Evolutionary conservation across 1,139 yeast genomes (phyloP).

Genomic region (Candida neerlandica): DNA sequence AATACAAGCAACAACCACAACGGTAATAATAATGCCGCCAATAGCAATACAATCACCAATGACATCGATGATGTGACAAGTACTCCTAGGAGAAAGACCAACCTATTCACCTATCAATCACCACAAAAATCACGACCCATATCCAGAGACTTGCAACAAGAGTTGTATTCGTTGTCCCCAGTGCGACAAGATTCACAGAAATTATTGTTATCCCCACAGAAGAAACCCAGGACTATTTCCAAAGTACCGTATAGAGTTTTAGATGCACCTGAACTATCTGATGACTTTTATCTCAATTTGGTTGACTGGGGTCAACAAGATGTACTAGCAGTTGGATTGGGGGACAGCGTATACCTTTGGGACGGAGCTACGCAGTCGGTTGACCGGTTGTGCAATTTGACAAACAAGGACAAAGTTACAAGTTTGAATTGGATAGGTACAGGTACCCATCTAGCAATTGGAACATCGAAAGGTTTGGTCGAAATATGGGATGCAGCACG

Average conservation of each 20-base stretch:
- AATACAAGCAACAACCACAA: slow-evolving; percentile 4
- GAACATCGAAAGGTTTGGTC: slow-evolving; percentile 83
- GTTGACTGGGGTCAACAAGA: slow-evolving; percentile 97
- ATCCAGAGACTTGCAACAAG: slow-evolving; percentile 65
- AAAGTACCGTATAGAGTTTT: slow-evolving; percentile 90
- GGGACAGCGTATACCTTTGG: slow-evolving; percentile 87
- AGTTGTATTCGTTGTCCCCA: slow-evolving; percentile 80
- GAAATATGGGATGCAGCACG: slow-evolving; percentile 97
- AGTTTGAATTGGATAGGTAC: slow-evolving; percentile 91
- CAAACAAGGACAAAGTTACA: slow-evolving; percentile 67
- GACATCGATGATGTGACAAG: slow-evolving; percentile 26
- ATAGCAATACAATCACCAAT: slow-evolving; percentile 7
- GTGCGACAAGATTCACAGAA: slow-evolving; percentile 88
- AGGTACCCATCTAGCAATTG: slow-evolving; percentile 93
- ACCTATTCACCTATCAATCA: slow-evolving; percentile 70
- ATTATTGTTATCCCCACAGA: slow-evolving; percentile 77
- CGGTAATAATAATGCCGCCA: slow-evolving; percentile 1
- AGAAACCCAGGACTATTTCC: slow-evolving; percentile 73
- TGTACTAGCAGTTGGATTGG: slow-evolving; percentile 86
- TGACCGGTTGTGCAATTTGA: slow-evolving; percentile 72
- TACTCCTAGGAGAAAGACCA: slow-evolving; percentile 61
- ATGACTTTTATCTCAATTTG: slow-evolving; percentile 87
- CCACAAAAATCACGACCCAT: slow-evolving; percentile 65
- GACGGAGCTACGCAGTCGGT: slow-evolving; percentile 87
- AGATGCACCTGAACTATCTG: slow-evolving; percentile 95